phyloP scores from a whole-genome alignment of 139 green algal species.

The Pedinophyceae sp. region DNA sequence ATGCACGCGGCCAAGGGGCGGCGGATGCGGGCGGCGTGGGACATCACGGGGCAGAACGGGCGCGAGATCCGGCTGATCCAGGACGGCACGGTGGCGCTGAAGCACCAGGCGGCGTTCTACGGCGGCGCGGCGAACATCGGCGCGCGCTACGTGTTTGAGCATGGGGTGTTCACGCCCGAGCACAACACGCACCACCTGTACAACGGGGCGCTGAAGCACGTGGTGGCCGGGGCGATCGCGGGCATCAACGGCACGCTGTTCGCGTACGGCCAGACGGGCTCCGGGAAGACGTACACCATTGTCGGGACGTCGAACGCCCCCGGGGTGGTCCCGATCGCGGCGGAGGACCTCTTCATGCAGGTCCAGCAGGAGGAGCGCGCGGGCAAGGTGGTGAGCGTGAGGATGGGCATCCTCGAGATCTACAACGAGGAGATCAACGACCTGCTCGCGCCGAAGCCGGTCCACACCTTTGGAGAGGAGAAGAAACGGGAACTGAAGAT shows the following conservation, averaged over 20 bases:
- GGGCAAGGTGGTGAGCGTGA: neutral
- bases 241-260: conserved; percentile 21
- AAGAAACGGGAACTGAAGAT: conserved; percentile 4
- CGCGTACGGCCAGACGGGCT: conserved; percentile 23
- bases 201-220: neutral
- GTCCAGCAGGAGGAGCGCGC: neutral
- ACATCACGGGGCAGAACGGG: neutral
- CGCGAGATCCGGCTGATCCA: neutral
- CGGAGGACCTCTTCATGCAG: conserved; percentile 12
- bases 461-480: neutral
- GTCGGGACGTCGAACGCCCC: conserved; percentile 9
- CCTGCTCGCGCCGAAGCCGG: conserved; percentile 5
- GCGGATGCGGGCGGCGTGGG: too few relatives aligned
- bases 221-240: conserved; percentile 15
- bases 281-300: conserved; percentile 25
- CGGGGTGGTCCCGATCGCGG: conserved; percentile 13
- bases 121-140: neutral
- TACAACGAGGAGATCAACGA: conserved; percentile 18
- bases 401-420: conserved; percentile 17
- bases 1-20: neutral
- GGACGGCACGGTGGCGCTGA: neutral
- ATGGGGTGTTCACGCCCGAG: conserved; percentile 7
- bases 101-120: neutral
- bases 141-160: conserved; percentile 10
- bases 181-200: conserved; percentile 9